Evolutionary conservation across 2,329 filamentous ascomycete species (phyloP).

Genomic region (Cercospora brassicicola): DNA sequence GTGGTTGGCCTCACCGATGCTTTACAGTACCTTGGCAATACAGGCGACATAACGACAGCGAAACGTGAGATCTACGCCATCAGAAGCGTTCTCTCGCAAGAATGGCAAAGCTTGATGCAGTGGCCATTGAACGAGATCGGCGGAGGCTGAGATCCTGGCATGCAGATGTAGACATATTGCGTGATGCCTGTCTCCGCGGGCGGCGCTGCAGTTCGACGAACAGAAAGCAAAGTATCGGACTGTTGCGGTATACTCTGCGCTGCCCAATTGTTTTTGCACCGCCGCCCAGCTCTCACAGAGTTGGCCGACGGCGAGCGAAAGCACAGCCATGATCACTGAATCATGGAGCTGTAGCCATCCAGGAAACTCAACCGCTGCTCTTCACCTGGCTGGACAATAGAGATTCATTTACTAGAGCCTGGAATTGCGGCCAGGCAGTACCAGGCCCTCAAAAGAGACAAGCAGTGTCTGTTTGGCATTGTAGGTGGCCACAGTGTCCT

Average conservation of each 20-base stretch:
- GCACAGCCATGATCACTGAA: background rate
- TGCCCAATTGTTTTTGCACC: background rate
- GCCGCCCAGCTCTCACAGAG: background rate
- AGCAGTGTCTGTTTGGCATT: background rate
- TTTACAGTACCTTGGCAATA: slow-evolving; percentile 36
- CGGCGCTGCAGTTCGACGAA: background rate
- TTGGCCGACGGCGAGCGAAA: background rate
- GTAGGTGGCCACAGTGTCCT: background rate
- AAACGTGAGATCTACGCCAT: slow-evolving; percentile 35
- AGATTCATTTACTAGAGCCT: background rate
- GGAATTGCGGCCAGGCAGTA: background rate
- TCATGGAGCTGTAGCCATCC: background rate
- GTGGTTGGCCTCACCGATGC: slow-evolving; percentile 33
- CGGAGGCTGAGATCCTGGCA: slow-evolving; percentile 11
- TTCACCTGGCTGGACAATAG: background rate
- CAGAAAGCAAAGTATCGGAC: background rate
- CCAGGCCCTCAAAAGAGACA: background rate
- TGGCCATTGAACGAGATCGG: slow-evolving; percentile 35
- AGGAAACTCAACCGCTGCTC: background rate
- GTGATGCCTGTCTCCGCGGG: background rate
- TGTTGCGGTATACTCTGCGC: background rate
- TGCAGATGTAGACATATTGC: background rate
- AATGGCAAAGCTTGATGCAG: slow-evolving; percentile 37
- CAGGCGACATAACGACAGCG: slow-evolving; percentile 27
- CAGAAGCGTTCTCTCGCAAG: slow-evolving; percentile 29